phyloP scores from a whole-genome alignment of 148 eudicot genomes.

The Limonium bicolor region DNA sequence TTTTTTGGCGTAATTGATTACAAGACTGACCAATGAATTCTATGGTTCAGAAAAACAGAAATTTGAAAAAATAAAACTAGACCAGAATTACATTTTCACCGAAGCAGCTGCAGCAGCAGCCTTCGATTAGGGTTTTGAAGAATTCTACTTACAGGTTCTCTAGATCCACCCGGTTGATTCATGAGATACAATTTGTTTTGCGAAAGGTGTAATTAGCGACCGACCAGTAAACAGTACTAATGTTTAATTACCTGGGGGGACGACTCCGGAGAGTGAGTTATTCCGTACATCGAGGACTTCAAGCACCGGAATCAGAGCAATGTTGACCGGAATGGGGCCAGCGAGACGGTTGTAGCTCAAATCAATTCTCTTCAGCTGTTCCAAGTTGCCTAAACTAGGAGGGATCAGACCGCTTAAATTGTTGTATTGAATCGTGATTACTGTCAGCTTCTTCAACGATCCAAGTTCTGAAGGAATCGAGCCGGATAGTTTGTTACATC shows the following conservation, averaged over 20 bases:
- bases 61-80: too few species aligned
- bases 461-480: conserved; percentile 60
- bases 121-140: background rate
- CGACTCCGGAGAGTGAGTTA: conserved; percentile 61
- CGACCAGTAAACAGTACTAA: too few species aligned
- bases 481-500: conserved; percentile 62
- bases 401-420: conserved; percentile 54
- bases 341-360: conserved; percentile 67
- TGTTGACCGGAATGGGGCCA: conserved; percentile 45
- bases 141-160: background rate
- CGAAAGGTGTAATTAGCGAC: too few species aligned
- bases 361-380: conserved; percentile 42
- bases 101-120: too few species aligned
- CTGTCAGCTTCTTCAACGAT: conserved; percentile 37
- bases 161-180: background rate
- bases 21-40: too few species aligned
- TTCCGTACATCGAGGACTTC: conserved; percentile 46
- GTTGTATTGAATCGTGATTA: conserved; percentile 46
- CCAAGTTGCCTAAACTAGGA: conserved; percentile 38
- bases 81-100: too few species aligned
- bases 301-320: conserved; percentile 32
- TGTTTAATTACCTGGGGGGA: conserved; percentile 68
- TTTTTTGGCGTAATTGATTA: too few species aligned
- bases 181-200: background rate
- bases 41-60: too few species aligned